Evolutionary conservation across 805 yeast species (phyloP), one percentile per base, ranked within the genome.

Genomic region (Ogataea chonburiensis): DNA sequence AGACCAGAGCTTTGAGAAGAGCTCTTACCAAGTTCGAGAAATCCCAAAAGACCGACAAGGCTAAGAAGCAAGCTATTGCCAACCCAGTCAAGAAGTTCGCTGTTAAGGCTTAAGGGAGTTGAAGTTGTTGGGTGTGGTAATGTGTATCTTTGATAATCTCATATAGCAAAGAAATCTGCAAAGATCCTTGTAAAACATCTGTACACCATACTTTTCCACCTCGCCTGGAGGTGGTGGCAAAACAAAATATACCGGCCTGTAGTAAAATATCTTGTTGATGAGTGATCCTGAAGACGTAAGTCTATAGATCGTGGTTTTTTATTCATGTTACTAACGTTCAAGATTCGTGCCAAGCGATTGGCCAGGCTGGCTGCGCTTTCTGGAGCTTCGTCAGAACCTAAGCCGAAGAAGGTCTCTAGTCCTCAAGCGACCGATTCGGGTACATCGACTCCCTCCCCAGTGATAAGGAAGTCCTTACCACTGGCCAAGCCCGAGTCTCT

Each of bases 1-100:
- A 93, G 85, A 93, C 99, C 74, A 91, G 98, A 83, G 98, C 98
- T 71, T 75, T 91, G 74, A 91, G 98, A 86, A 86, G 98, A 81
- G 79, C 81, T 67, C 79, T 93, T 67, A 80, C 97, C 71, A 77
- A 83, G 66, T 70, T 71, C 71, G 96, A 93, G 77, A 81, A 86
- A 68, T 64, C 77, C 61, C 73, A 74, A 68, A 71, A 73, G 68
- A 91, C 98, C 64, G 83, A 73, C 60, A 88, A 85, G 79, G 87
- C 89, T 68, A 79, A 77, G 73, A 93, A 93, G 89, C 81, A 77
- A 74, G 79, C 79, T 65, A 77, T 79, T 64, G 95, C 97, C 73
- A 88, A 82, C 95, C 98, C 99, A 70, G 89, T 83, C 77, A 88
- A 95, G 82, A 85, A 84, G 75, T 93, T 76, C 75, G 98, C 98